Evolutionary conservation across 129 eudicot genomes (phyloP), one percentile per base, ranked within the genome.

Genomic region (Rutidosis leptorrhynchoides): DNA sequence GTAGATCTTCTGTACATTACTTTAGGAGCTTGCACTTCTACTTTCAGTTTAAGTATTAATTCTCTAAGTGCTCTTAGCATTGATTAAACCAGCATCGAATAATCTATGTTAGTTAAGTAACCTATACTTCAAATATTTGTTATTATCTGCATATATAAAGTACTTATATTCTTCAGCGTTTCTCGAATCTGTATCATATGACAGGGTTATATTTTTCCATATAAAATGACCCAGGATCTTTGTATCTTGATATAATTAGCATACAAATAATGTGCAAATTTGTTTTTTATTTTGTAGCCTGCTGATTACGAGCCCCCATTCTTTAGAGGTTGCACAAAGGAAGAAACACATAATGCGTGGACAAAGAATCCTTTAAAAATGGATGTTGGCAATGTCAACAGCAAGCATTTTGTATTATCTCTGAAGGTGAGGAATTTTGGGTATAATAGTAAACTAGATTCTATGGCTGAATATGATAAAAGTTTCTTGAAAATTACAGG

Each of bases 371-470:
- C 96, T 49, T 62, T 88, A 83, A 88, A 69, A 78, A 83, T 92
- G 98, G 96, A 85, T 79, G 96, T 88, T 82, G 98, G 98, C 63
- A 89, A 86, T 72, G 96, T 93, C 75, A 93, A 93, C 79, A 93
- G 95, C 84, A 93, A 86, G 83, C 96, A 93, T 81, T 77, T 93
- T 65, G 85, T 84, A 16, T 74, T 93, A 66, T 82, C 95, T 72
- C 82, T 93, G 26, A 93, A 93, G 99, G 98, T 91, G 72, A 74
- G 64, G 27, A 58, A 12, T 40, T 37, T 43, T n/a, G n/a, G 59
- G n/a, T 46, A 53, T 23, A 23, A 57, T 55, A 75, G 28, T 12
- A 49, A 65, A 19, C 53, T 28, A 32, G 5, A 17, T 26, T 20
- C 15, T 33, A 17, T n/a, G 17, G 3, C 52, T 40, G 28, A 62